Base-by-base conservation (phyloP, 2,329 filamentous ascomycete species). In the Verticillium klebahnii region DNA sequence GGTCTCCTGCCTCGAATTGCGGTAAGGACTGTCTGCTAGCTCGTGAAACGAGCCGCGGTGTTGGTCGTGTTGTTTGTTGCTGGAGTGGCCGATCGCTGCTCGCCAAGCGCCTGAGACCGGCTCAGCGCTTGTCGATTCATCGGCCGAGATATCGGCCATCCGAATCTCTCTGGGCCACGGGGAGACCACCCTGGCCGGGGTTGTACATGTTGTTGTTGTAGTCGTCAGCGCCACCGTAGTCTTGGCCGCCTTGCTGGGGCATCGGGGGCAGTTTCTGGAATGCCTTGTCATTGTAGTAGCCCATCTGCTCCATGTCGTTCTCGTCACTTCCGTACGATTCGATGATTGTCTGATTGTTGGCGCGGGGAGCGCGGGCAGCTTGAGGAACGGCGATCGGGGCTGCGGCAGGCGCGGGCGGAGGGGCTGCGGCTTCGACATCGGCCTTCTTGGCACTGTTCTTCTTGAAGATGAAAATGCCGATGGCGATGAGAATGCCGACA, bases 111-210 rank as follows among this genome's bases (percentile, higher is more conserved):
- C 7, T 50, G 45, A 50, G 45, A 50, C 45, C 45, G 45, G 45
- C 45, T 50, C 45, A 50, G 45, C 45, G 45, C 45, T 50, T 50
- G 19, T 50, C 45, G 12, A 50, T 50, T 37, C 59, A 45, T 58
- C 34, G 57, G 3, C 60, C 62, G 7, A 63, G 50, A 34, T 60
- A 65, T 11, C 63, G 60, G 17, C 64, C 63, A 1, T 64, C 63
- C 9, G 64, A 56, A 14, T 58, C 63, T 25, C 61, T 50, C 15
- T 65, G 61, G 1, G 63, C 64, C 31, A 63, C 50, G 7, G 64
- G 64, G 6, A 65, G 23, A 2, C 61, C 60, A 2, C 64, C 63
- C 17, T 57, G 59, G 40, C 40, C 17, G 40, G 40, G 19, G 6
- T 37, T 54, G 45, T 59, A 59, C 31, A n/a, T 15, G 6, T 25